These are phyloP conservation scores for Colletotrichum neosansevieriae DNA, from an alignment of 2,329 filamentous ascomycete species.

Conservation along the genomic window DNA sequence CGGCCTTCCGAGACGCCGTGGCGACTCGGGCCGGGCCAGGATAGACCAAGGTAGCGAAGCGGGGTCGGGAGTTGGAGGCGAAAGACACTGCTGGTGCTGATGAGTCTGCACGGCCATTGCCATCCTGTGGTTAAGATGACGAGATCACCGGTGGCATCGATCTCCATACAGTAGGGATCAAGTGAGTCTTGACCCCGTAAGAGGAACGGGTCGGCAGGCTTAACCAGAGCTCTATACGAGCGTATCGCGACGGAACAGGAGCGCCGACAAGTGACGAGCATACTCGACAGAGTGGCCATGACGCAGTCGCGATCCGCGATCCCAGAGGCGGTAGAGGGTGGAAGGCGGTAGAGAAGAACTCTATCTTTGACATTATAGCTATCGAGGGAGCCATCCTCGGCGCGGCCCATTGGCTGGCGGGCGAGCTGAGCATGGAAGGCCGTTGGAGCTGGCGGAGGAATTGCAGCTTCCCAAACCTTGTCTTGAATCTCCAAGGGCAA, in stretches of 20 bases:
- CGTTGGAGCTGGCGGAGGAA: slow-evolving; percentile 3
- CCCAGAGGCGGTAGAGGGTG: no score
- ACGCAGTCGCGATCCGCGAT: slow-evolving; percentile 25
- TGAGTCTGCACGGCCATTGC: slow-evolving; percentile 22
- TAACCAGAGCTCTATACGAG: neutral
- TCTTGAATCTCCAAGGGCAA: slow-evolving; percentile 13
- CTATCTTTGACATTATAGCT: slow-evolving; percentile 14
- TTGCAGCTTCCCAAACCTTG: slow-evolving; percentile 19
- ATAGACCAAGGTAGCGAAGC: slow-evolving; percentile 9
- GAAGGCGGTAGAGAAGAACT: slow-evolving; percentile 26
- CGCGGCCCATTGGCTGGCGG: slow-evolving; percentile 21
- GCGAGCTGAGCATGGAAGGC: slow-evolving; percentile 10
- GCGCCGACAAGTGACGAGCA: slow-evolving; percentile 16
- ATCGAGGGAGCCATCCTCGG: slow-evolving; percentile 22
- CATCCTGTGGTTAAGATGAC: slow-evolving; percentile 7
- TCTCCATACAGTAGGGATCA: neutral
- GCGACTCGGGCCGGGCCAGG: slow-evolving; percentile 8
- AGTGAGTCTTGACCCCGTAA: neutral
- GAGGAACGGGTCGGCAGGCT: neutral
- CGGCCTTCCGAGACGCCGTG: neutral
- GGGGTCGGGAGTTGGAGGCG: slow-evolving; percentile 10
- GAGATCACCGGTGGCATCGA: slow-evolving; percentile 8
- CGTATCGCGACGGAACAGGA: slow-evolving; percentile 12
- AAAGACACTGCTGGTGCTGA: slow-evolving; percentile 14
- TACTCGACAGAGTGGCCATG: slow-evolving; percentile 12